Evolutionary conservation across 331 rosid genomes (phyloP), one percentile per base, ranked within the genome.

Genomic region (Dryas integrifolia): DNA sequence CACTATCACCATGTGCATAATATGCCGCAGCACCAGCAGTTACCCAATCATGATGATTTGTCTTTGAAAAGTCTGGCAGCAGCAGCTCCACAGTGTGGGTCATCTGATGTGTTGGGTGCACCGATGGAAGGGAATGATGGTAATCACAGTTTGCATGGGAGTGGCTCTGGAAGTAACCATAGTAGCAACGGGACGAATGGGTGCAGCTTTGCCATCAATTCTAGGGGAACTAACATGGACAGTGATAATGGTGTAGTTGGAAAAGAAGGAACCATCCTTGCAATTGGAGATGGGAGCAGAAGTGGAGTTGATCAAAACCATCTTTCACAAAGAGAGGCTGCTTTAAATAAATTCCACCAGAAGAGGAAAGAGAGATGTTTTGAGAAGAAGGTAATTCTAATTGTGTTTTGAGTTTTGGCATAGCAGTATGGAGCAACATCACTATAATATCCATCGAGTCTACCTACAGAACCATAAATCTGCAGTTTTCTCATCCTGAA

Each of bases 361-460:
- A 90, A 92, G 77, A 75, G 98, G 72, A 89, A 92, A 83, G 97
- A 90, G 77, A 87, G 97, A 85, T 90, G 98, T 77, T 92, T 77
- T 10, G 96, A 90, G 74, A 92, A 92, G 82, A 90, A 90, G 98
- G 98, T 90, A 52, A 66, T 53, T 61, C 38, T 14, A 60, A 9
- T n/a, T 39, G 26, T 65, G 43, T 64, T 21, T 16, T 30, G 9
- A 52, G 45, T 30, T 59, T 38, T 6, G 5, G 10, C 15, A 0
- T 5, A 73, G 64, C 2, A 53, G 55, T 0, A 8, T 11, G 53
- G 44, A 14, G 14, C 49, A 47, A 12, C 50, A 47, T 47, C 43
- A 73, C 40, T 47, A 24, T 41, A 14, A 14, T 30, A 30, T 30
- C 2, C 35, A 30, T 30, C 35, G 47, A 6, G 30, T 14, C 35